A percentile compares a stretch with the other conserved stretches of the same genome.
Conservation (phyloP, 495 filamentous ascomycete species). For the Oidiodendron maius region DNA sequence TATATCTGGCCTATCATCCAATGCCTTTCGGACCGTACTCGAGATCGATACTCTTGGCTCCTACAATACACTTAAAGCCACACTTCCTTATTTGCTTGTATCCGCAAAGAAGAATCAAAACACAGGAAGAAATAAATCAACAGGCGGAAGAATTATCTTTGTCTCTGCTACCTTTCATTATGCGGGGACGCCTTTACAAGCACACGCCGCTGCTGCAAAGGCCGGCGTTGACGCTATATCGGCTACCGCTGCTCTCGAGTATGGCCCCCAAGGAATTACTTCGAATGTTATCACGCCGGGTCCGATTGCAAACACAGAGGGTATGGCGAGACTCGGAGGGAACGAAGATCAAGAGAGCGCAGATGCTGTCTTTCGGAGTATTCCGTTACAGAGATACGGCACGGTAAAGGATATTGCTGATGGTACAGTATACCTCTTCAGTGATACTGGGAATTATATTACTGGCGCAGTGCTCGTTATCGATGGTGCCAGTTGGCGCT, state of each 20-base stretch:
- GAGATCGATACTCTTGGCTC: conserved; percentile 94
- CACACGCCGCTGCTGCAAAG: conserved; percentile 88
- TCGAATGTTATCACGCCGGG: conserved; percentile 84
- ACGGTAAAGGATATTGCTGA: conserved; percentile 84
- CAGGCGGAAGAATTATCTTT: conserved; percentile 82
- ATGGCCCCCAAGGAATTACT: conserved; percentile 82
- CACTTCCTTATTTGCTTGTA: conserved; percentile 67
- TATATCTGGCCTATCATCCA: conserved; percentile 70
- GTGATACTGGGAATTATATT: conserved; percentile 76
- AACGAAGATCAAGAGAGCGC: conserved; percentile 17
- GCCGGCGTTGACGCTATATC: conserved; percentile 83
- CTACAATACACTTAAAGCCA: conserved; percentile 92
- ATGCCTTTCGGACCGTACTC: conserved; percentile 92
- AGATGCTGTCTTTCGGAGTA: conserved; percentile 28
- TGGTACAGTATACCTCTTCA: conserved; percentile 82
- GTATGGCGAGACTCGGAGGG: conserved; percentile 47
- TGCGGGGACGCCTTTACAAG: conserved; percentile 72
- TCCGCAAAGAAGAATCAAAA: conserved; percentile 60
- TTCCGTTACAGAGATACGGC: conserved; percentile 68
- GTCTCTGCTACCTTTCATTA: conserved; percentile 89
- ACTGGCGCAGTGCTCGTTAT: conserved; percentile 75
- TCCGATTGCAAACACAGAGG: conserved; percentile 61
- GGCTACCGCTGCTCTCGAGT: conserved; percentile 70
- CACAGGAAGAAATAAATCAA: conserved; percentile 37
- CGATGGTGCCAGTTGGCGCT: conserved; percentile 53